Base-by-base conservation (phyloP, 352 stramenopile species). In the Plasmopara muralis region DNA sequence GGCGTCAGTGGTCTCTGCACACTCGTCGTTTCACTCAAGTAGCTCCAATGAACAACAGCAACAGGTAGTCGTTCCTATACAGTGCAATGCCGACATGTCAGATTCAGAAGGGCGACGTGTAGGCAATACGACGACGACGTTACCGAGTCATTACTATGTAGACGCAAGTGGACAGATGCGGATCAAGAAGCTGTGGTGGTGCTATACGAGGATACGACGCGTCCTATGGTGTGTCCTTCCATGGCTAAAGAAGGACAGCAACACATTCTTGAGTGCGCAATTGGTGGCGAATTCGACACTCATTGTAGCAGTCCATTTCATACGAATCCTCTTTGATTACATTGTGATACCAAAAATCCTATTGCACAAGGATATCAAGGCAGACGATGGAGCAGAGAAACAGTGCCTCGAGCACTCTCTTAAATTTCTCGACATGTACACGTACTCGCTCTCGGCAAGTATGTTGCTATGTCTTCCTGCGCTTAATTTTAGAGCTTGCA, bases 201-300 rank as follows among this genome's bases (percentile, higher is more conserved):
- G 68, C 29, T 87, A 83, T 49, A 83, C 61, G 41, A 57, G 66
- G 9, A n/a, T 75, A 13, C 60, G 74, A 8, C 65, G 74, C 12
- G 41, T 83, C 29, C 28, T 79, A 31, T 70, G 63, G 50, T 64
- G 67, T 39, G 37, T 92, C 4, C 50, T 89, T 25, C 77, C 59
- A 55, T 64, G 75, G 43, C 74, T 87, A 48, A 83, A 85, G 46
- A 58, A 63, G 47, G 78, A 89, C 59, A 78, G 74, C 71, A 92
- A 92, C 54, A 89, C 77, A 53, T 92, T 85, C 34, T 58, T 89
- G 45, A 78, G 78, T 49, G 69, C 74, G 1, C 52, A 67, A 14
- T 86, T 92, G 77, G 70, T 92, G 50, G 78, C 74, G 53, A 87
- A 87, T 53, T 86, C 78, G 55, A 57, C 68, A 60, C 67, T 87